A percentile compares a stretch with the other conserved stretches of the same genome.
Evolutionary conservation across 2,329 filamentous ascomycete genomes (phyloP).

Genomic region (Nemania sp.): DNA sequence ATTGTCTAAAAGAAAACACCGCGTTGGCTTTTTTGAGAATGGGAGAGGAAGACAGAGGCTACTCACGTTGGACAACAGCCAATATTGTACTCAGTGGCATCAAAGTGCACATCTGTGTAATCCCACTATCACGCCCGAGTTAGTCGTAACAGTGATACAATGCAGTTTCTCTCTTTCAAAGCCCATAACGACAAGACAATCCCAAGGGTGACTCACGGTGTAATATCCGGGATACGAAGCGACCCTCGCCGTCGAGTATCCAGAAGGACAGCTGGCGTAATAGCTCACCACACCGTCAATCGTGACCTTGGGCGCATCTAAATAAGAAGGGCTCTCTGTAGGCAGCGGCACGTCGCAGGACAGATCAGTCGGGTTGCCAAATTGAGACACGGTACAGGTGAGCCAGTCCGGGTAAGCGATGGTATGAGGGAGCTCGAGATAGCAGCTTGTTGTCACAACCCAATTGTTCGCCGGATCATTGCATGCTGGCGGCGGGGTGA

Average conservation of each 20-base stretch:
- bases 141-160: not conserved
- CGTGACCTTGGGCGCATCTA: conserved; percentile 6
- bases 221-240: conserved; percentile 3
- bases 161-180: not conserved
- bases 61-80: conserved; percentile 28
- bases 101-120: conserved; percentile 17
- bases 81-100: conserved; percentile 15
- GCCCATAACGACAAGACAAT: not conserved
- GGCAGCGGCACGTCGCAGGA: conserved; percentile 5
- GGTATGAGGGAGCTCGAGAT: not conserved
- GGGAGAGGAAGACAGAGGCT: not conserved
- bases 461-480: conserved; percentile 23
- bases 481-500: conserved; percentile 22
- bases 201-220: not conserved
- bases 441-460: conserved; percentile 26
- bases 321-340: not conserved
- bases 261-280: conserved; percentile 20
- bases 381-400: conserved; percentile 13
- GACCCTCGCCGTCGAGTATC: not conserved
- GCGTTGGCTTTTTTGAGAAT: not conserved
- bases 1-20: conserved; percentile 9
- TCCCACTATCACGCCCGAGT: not conserved
- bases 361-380: conserved; percentile 13
- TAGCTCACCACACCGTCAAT: conserved; percentile 17
- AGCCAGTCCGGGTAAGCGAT: conserved; percentile 19